These are phyloP conservation scores for Prunus campanulata DNA, from an alignment of 306 rosid species.

Conservation along the genomic window DNA sequence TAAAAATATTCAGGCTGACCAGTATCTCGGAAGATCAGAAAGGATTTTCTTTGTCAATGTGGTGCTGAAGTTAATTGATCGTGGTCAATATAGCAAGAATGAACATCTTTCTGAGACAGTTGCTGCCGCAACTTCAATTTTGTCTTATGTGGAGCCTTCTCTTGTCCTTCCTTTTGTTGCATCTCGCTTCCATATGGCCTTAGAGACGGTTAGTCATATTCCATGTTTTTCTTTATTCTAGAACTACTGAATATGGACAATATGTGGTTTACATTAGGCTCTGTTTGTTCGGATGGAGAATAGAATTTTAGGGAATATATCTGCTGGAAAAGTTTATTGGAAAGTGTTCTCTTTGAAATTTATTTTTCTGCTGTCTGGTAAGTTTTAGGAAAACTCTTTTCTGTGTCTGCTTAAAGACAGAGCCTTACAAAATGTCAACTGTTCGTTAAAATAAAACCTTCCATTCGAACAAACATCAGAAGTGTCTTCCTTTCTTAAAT, in stretches of 20 bases:
- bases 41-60: conserved; percentile 77
- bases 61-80: conserved; percentile 84
- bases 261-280: conserved; percentile 1
- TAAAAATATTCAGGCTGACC: conserved; percentile 42
- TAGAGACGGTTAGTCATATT: conserved; percentile 88
- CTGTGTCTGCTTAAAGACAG: not conserved
- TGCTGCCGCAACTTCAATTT: conserved; percentile 89
- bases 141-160: conserved; percentile 91
- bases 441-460: too few relatives aligned
- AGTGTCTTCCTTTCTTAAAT: not conserved
- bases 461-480: too few relatives aligned
- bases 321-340: not conserved
- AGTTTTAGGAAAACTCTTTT: not conserved
- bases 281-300: not conserved
- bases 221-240: conserved; percentile 26
- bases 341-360: not conserved
- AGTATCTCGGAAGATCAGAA: conserved; percentile 69
- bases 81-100: conserved; percentile 99
- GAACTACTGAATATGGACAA: conserved; percentile 16
- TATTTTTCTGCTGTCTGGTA: not conserved
- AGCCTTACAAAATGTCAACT: not conserved
- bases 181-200: conserved; percentile 97
- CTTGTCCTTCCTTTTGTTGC: conserved; percentile 95
- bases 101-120: conserved; percentile 95
- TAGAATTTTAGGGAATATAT: not conserved